Evolutionary conservation across 2,329 filamentous ascomycete genomes (phyloP), one percentile per base, ranked within the genome.

Genomic region (Pseudogymnoascus sp.): DNA sequence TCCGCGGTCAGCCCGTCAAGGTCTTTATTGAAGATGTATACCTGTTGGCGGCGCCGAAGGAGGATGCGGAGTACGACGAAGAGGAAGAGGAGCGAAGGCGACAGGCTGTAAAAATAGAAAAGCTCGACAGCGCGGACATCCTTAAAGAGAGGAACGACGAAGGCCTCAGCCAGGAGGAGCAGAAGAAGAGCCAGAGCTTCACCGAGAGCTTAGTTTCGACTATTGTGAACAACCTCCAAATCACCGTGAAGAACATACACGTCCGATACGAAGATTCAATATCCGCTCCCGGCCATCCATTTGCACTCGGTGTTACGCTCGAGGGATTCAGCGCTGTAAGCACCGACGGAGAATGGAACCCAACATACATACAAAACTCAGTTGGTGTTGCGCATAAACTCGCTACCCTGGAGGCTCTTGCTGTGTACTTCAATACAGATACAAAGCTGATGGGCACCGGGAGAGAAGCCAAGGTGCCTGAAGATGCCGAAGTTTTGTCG

Each of bases 351-450:
- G 83, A 95, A 67, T 99, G 95, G 95, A 87, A 88, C 63, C 92
- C 94, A 1, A 95, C 91, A 26, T 99, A 96, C 71, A 95, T 99
- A 67, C 90, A 96, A 72, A 89, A 92, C 65, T 88, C 89, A 1
- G 84, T 84, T 52, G 80, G 81, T 26, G 88, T 87, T 10, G 96
- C 92, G 19, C 90, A 99, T 76, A 99, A 99, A 74, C 80, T 99
- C 48, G 94, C 92, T 5, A 95, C 88, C 2, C 79, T 99, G 13
- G 90, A 90, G 30, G 90, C 92, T 4, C 76, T 99, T 57, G 91
- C 94, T 2, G 82, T 97, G 8, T 99, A 99, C 74, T 99, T 95
- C 94, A 95, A 99, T 72, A 99, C 94, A 1, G 92, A 99, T 72
- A 84, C 91, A 0, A 80, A 86, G 23, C 80, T 99, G 3, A 79